Base-by-base conservation (phyloP, 2,329 filamentous ascomycete species). In the Metarhizium rileyi region DNA sequence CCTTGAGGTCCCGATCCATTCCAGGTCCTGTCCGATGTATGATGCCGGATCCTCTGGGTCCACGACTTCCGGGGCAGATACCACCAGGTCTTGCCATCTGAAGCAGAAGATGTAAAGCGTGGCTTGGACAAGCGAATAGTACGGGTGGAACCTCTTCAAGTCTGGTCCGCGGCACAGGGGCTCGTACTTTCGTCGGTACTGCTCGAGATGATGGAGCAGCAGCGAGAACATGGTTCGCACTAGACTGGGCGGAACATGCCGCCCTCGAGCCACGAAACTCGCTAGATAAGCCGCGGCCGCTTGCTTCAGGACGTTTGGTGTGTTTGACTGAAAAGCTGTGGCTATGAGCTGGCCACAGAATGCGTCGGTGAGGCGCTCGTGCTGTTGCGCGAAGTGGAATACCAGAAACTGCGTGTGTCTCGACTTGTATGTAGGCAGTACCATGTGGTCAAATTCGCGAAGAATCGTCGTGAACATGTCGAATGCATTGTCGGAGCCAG, bases 31-130 rank as follows among this genome's bases (percentile, higher is more conserved):
- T 3, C 83, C 77, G 18, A 82, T 68, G 56, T 80, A 83, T 1
- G 77, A 78, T 1, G 74, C 70, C 10, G 74, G 70, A 52, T 84
- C 81, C 51, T 80, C 85, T 54, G 72, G 78, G 67, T 80, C 86
- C 50, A 79, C 77, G 53, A 69, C 73, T 52, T 82, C 75, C 1
- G 78, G 72, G 3, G 77, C 78, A 2, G 78, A 76, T 20, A 79
- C 73, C 50, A 88, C 85, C 44, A 98, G 75, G 61, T 97, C 91
- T 53, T 89, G 85, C 93, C 93, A 98, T 49, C 93, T 84, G 74
- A 98, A 98, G 72, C 93, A 98, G 63, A 95, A 96, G 52, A 95
- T 91, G 70, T 96, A 96, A 23, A 96, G 78, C 3, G 94, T 74
- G 1, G 90, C 90, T 66, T 96, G 90, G n/a, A 86, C 82, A 44